These are phyloP conservation scores for Cutaneotrichosporon cyanovorans DNA, from an alignment of 1,284 basidiomycete genomes.

Conservation along the genomic window DNA sequence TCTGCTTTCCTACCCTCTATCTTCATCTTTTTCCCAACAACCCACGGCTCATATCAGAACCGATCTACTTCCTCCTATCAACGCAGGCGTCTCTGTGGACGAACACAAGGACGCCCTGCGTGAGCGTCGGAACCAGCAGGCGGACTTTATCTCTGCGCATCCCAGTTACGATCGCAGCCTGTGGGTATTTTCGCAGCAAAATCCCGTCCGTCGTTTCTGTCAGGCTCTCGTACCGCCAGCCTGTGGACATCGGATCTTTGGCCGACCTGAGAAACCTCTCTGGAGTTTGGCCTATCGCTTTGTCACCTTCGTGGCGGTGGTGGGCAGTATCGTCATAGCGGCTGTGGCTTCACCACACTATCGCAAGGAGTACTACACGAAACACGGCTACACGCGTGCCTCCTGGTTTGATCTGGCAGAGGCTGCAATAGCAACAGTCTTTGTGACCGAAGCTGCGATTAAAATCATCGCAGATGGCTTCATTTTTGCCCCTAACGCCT, in stretches of 20 bases:
- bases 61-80: slow-evolving; percentile 36
- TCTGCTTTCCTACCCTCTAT: too few relatives aligned
- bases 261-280: slow-evolving; percentile 58
- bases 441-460: slow-evolving; percentile 79
- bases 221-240: slow-evolving; percentile 78
- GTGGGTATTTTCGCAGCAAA: slow-evolving; percentile 81
- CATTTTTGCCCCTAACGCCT: slow-evolving; percentile 87
- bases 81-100: slow-evolving; percentile 28
- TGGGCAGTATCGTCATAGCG: slow-evolving; percentile 77
- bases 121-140: slow-evolving; percentile 71
- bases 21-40: too few relatives aligned
- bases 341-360: slow-evolving; percentile 80
- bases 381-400: slow-evolving; percentile 56
- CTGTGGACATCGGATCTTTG: slow-evolving; percentile 76
- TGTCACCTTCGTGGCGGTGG: slow-evolving; percentile 66
- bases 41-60: slow-evolving; percentile 17
- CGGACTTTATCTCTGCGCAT: slow-evolving; percentile 81
- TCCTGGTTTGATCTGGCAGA: slow-evolving; percentile 90
- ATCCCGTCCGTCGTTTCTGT: slow-evolving; percentile 64
- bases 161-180: slow-evolving; percentile 86
- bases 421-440: slow-evolving; percentile 62
- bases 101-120: slow-evolving; percentile 53
- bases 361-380: slow-evolving; percentile 63
- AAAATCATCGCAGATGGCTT: slow-evolving; percentile 88
- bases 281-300: slow-evolving; percentile 69